A percentile compares a stretch with the other conserved stretches of the same genome.
Evolutionary conservation across 768 basidiomycete species (phyloP).

Genomic region (Amanita inopinata): DNA sequence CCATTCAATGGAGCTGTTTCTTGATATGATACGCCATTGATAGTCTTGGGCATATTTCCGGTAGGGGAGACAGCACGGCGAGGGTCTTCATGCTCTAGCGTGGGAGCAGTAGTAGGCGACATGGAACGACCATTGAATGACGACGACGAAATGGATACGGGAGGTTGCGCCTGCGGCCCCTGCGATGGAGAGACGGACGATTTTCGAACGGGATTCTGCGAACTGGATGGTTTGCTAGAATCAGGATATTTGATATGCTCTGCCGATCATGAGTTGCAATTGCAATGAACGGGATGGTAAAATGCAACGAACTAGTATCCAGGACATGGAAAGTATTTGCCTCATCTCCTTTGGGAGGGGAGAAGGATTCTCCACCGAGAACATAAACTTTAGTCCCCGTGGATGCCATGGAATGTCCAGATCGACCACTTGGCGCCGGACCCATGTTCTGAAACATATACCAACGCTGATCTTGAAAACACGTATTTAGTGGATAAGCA

Average conservation of each 20-base stretch:
- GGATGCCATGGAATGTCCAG: slow-evolving; percentile 97
- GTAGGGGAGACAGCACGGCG: slow-evolving; percentile 63
- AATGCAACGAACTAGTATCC: slow-evolving; percentile 57
- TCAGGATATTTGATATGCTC: slow-evolving; percentile 94
- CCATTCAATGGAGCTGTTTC: slow-evolving; percentile 28
- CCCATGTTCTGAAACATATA: slow-evolving; percentile 99
- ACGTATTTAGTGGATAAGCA: slow-evolving; percentile 8
- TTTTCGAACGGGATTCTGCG: slow-evolving; percentile 36
- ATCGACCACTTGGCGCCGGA: slow-evolving; percentile 83
- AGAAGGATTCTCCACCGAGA: slow-evolving; percentile 87
- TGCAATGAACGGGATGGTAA: slow-evolving; percentile 5
- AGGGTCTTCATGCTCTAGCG: slow-evolving; percentile 41
- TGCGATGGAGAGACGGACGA: slow-evolving; percentile 34
- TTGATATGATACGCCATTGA: slow-evolving; percentile 31
- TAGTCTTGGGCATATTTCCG: slow-evolving; percentile 33
- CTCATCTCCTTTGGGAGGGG: slow-evolving; percentile 67
- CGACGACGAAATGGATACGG: slow-evolving; percentile 15
- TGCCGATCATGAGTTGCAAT: slow-evolving; percentile 19
- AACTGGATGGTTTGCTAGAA: slow-evolving; percentile 25
- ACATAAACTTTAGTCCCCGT: slow-evolving; percentile 85
- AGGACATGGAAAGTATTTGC: slow-evolving; percentile 78
- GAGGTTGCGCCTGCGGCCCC: slow-evolving; percentile 19
- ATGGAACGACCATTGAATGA: slow-evolving; percentile 41
- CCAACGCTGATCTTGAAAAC: slow-evolving; percentile 85
- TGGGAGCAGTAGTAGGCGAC: slow-evolving; percentile 46